Evolutionary conservation across 441 rosid species (phyloP), one percentile per base, ranked within the genome.

Genomic region (Corymbia calophylla): DNA sequence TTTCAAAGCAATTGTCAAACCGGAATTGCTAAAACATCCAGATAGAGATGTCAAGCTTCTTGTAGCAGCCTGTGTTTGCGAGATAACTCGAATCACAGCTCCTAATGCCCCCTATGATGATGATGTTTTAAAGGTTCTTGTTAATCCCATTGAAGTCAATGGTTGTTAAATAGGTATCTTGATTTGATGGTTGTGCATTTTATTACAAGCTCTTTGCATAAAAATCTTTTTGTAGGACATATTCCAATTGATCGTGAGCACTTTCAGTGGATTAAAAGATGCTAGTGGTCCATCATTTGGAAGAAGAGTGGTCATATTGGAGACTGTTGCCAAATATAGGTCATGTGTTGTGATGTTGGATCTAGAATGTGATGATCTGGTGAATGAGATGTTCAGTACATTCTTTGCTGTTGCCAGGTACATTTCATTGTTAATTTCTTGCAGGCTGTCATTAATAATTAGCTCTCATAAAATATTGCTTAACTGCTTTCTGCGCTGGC

Each of bases 91-190:
- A 88, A 95, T 98, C 86, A 97, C 99, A 89, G 99, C 99, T n/a
- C 99, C 99, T 70, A 99, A 97, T 93, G 98, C 99, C 89, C 99
- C 99, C 89, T 98, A 97, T 88, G 93, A 92, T 88, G 99, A 97
- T 93, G 98, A 94, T 85, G 92, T 94, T 90, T 92, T 98, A 90
- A 98, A 97, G 99, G 99, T 98, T 91, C 85, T 53, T 89, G 89
- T 93, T n/a, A 39, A 64, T 91, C 90, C 89, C 89, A 23, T 86
- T 21, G 73, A 89, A 80, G 84, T 64, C 48, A 64, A 89, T 91
- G 49, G 80, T 87, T 88, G 80, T 87, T 90, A 39, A 35, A 66
- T 60, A 81, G 58, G 32, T 44, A 88, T 58, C 48, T 44, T 86
- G n/a, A 17, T 23, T 70, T 55, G 48, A 39, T 8, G 77, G n/a